These are phyloP conservation scores for Eimeria zaria DNA, from an alignment of 169 alveolate genomes.

Conservation along the genomic window DNA sequence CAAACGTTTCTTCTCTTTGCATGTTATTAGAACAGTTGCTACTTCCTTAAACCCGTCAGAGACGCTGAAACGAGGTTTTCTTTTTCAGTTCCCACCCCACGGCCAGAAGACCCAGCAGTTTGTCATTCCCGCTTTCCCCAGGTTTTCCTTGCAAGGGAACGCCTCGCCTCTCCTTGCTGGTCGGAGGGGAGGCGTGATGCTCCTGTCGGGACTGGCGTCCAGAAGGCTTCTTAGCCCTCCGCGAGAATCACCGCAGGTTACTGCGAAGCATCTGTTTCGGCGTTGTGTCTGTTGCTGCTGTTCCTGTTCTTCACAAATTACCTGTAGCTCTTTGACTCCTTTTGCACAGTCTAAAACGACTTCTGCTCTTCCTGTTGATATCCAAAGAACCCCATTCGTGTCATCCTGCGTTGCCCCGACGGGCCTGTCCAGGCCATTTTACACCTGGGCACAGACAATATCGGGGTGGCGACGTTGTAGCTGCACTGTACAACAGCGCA, in stretches of 20 bases:
- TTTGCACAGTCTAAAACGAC: not conserved
- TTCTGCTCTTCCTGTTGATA: not conserved
- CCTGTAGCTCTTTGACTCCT: not conserved
- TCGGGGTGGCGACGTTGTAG: slow-evolving; percentile 30
- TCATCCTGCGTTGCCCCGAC: not conserved
- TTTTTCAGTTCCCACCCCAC: slow-evolving; percentile 43
- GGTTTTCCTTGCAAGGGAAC: slow-evolving; percentile 35
- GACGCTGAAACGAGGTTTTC: slow-evolving; percentile 21
- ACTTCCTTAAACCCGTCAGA: not conserved
- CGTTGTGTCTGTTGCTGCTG: slow-evolving; percentile 1
- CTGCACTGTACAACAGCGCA: slow-evolving; percentile 49
- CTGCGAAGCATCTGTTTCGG: slow-evolving; percentile 47
- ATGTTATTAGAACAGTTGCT: not conserved
- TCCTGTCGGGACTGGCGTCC: slow-evolving; percentile 44
- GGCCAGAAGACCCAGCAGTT: slow-evolving; percentile 37
- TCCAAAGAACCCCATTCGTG: not conserved
- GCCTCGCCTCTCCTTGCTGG: slow-evolving; percentile 31
- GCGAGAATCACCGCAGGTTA: not conserved
- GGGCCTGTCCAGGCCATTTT: not conserved
- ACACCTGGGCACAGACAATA: slow-evolving; percentile 20
- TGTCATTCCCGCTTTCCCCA: slow-evolving; percentile 24
- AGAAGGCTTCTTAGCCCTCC: slow-evolving; percentile 53
- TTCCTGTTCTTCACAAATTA: not conserved
- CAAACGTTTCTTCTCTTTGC: slow-evolving; percentile 19
- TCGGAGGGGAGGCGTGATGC: slow-evolving; percentile 72